These are phyloP conservation scores for Lachancea cidri DNA, from an alignment of 805 yeast species.

Conservation along the genomic window DNA sequence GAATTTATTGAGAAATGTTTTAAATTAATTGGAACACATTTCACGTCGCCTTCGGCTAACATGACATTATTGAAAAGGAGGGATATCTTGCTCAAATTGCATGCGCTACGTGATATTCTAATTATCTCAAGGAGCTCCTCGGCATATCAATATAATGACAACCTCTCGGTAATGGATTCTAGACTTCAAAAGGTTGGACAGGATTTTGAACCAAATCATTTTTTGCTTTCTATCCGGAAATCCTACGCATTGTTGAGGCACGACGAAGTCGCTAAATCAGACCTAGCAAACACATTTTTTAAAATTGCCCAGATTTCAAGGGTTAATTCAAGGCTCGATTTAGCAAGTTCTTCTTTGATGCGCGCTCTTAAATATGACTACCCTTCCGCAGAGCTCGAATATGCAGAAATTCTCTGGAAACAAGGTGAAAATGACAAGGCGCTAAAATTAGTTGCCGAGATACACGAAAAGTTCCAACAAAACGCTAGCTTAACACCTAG, in stretches of 20 bases:
- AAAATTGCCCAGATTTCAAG: constrained; percentile 61
- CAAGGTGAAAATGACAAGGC: constrained; percentile 88
- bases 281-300: constrained; percentile 49
- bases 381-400: constrained; percentile 58
- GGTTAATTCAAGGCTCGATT: constrained; percentile 59
- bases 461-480: constrained; percentile 19
- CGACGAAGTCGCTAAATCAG: constrained; percentile 19
- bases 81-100: constrained; percentile 47
- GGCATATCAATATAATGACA: constrained; percentile 13
- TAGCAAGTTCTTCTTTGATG: constrained; percentile 67
- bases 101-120: constrained; percentile 57
- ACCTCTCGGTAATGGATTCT: constrained; percentile 17
- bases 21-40: constrained; percentile 52
- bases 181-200: constrained; percentile 38
- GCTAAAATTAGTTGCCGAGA: constrained; percentile 49
- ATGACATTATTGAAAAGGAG: constrained; percentile 49
- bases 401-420: constrained; percentile 80
- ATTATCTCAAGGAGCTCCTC: constrained; percentile 28
- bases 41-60: constrained; percentile 43
- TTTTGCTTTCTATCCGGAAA: constrained; percentile 53
- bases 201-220: constrained; percentile 57
- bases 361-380: constrained; percentile 33
- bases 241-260: constrained; percentile 36
- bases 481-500: constrained; percentile 16
- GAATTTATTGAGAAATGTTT: constrained; percentile 47